These are phyloP conservation scores for Ensete glaucum DNA, from an alignment of 176 grass and related monocot genomes.

Conservation along the genomic window DNA sequence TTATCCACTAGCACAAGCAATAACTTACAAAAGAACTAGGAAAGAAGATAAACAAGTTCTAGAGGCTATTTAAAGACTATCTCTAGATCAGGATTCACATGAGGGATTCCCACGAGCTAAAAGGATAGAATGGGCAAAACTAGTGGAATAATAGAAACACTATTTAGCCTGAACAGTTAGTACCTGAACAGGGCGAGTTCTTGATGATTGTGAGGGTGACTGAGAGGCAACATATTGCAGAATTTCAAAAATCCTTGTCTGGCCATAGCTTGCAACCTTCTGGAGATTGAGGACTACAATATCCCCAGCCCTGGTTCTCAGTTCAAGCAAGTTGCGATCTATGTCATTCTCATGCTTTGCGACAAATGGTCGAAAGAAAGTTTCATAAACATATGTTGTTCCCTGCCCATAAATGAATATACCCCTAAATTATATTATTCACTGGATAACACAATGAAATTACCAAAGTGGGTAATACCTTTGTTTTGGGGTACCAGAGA, in stretches of 20 bases:
- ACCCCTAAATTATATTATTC: not conserved
- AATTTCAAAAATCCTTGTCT: constrained; percentile 69
- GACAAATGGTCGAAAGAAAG: constrained; percentile 88
- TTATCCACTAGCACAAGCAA: too few relatives aligned
- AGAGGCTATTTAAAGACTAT: not conserved
- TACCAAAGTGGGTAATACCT: constrained; percentile 29
- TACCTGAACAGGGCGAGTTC: constrained; percentile 46
- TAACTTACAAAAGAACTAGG: not conserved
- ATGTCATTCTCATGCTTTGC: constrained; percentile 95
- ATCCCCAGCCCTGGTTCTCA: constrained; percentile 74
- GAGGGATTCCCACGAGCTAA: not conserved
- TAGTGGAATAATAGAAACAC: not conserved
- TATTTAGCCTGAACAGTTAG: not conserved
- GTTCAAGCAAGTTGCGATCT: constrained; percentile 72
- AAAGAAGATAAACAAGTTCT: not conserved
- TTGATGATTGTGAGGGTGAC: constrained; percentile 50
- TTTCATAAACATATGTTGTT: constrained; percentile 85
- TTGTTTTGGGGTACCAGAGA: constrained; percentile 94
- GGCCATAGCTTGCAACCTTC: constrained; percentile 53
- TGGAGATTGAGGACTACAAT: constrained; percentile 55
- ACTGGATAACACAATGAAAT: not conserved
- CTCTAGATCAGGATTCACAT: not conserved
- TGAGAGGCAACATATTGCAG: constrained; percentile 73
- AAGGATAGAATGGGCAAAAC: not conserved
- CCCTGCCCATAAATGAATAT: constrained; percentile 30